These are phyloP conservation scores for Hydnomerulius pinastri DNA, from an alignment of 768 basidiomycete species.

Conservation along the genomic window DNA sequence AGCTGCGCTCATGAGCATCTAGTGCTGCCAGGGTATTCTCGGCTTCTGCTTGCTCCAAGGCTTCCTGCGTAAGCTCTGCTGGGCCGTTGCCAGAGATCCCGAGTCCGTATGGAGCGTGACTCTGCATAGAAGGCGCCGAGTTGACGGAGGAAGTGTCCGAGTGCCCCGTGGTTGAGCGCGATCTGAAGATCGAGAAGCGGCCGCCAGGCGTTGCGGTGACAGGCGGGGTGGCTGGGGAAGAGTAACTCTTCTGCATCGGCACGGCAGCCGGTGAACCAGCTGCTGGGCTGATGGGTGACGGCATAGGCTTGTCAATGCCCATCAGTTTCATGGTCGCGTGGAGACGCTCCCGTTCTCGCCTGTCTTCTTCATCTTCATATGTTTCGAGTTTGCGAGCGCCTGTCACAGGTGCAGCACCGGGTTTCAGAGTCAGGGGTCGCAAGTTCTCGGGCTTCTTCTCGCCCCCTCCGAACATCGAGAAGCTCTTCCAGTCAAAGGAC, in stretches of 20 bases:
- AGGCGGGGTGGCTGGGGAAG: slow-evolving; percentile 37
- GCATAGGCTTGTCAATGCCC: slow-evolving; percentile 77
- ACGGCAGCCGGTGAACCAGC: slow-evolving; percentile 31
- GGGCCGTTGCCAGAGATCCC: slow-evolving; percentile 27
- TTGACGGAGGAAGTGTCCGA: slow-evolving; percentile 52
- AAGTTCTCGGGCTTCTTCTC: slow-evolving; percentile 68
- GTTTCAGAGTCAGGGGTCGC: slow-evolving; percentile 73
- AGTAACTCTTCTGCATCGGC: slow-evolving; percentile 41
- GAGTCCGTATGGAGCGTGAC: slow-evolving; percentile 33
- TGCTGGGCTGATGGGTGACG: slow-evolving; percentile 38
- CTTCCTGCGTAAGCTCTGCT: slow-evolving; percentile 67
- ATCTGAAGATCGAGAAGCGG: slow-evolving; percentile 75
- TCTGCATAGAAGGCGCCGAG: slow-evolving; percentile 43
- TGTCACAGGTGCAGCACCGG: slow-evolving; percentile 56
- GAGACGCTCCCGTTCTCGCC: slow-evolving; percentile 81
- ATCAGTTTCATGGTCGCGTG: slow-evolving; percentile 92
- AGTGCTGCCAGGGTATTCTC: slow-evolving; percentile 74
- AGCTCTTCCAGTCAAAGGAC: slow-evolving; percentile 82
- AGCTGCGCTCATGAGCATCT: slow-evolving; percentile 73
- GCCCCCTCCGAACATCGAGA: slow-evolving; percentile 63
- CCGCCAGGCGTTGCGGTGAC: slow-evolving; percentile 32
- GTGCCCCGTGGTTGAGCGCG: slow-evolving; percentile 42
- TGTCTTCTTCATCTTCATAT: slow-evolving; percentile 90
- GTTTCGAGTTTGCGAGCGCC: slow-evolving; percentile 81
- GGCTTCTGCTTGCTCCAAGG: slow-evolving; percentile 77